Percentiles rank a stretch among this genome's conserved stretches.
phyloP scores from a whole-genome alignment of 768 basidiomycete species.

The Brasilioporus rufonigricans region DNA sequence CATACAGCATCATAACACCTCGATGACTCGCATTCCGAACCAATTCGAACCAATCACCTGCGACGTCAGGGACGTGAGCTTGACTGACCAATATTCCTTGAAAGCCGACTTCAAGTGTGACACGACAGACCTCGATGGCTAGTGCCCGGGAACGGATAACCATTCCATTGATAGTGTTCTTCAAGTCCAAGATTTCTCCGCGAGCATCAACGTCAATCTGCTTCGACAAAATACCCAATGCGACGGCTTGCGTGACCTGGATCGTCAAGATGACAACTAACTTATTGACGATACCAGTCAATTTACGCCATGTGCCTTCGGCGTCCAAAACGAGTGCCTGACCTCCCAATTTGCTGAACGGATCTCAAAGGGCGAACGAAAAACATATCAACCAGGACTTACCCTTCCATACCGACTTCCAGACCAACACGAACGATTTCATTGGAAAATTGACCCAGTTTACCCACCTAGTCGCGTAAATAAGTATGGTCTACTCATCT shows the following conservation, averaged over 20 bases:
- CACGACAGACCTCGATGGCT: conserved; percentile 80
- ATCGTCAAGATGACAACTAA: conserved; percentile 72
- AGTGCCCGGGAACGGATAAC: conserved; percentile 54
- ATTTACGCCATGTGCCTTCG: conserved; percentile 86
- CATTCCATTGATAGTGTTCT: conserved; percentile 57
- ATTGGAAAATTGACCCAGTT: conserved; percentile 83
- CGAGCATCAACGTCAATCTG: conserved; percentile 90
- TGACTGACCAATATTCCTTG: conserved; percentile 90
- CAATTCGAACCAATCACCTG: conserved; percentile 88
- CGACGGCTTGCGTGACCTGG: conserved; percentile 73
- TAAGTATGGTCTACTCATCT: conserved; percentile 10
- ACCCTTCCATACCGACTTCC: conserved; percentile 84
- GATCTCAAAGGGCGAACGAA: conserved; percentile 19
- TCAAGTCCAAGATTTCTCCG: conserved; percentile 87
- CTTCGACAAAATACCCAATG: conserved; percentile 82
- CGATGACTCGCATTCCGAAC: conserved; percentile 59
- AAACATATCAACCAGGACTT: conserved; percentile 19
- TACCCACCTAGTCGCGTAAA: conserved; percentile 47
- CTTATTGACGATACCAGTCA: conserved; percentile 82
- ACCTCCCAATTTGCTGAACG: conserved; percentile 68
- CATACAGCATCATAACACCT: neutral
- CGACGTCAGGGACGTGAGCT: conserved; percentile 83
- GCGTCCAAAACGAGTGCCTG: conserved; percentile 88
- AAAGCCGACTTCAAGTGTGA: conserved; percentile 82
- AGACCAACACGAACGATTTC: conserved; percentile 85